Percentiles rank a stretch among this genome's conserved stretches.
Evolutionary conservation across 352 stramenopile genomes (phyloP).

Genomic region (Globisporangium carolinianum): DNA sequence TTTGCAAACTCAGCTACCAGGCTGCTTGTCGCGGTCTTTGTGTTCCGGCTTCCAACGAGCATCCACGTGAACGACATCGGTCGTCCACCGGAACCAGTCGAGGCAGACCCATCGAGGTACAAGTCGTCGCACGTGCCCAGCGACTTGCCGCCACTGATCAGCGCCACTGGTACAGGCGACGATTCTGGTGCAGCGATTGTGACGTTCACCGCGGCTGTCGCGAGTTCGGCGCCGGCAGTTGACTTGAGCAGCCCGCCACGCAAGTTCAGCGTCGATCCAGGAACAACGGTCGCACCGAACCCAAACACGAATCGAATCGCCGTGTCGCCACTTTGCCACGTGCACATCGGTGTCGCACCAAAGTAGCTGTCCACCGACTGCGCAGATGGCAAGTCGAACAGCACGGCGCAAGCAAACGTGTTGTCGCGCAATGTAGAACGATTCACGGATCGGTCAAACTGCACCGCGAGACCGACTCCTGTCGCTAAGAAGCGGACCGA

Average conservation of each 20-base stretch:
- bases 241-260: slow-evolving; percentile 46
- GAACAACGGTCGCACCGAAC: slow-evolving; percentile 28
- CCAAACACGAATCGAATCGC: slow-evolving; percentile 49
- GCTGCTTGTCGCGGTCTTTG: slow-evolving; percentile 6
- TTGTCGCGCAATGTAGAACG: slow-evolving; percentile 19
- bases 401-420: slow-evolving; percentile 35
- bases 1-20: slow-evolving; percentile 17
- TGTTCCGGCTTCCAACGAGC: slow-evolving; percentile 17
- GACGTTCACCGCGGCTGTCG: slow-evolving; percentile 23
- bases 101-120: slow-evolving; percentile 45
- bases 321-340: slow-evolving; percentile 34
- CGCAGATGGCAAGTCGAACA: slow-evolving; percentile 41
- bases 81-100: slow-evolving; percentile 44
- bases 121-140: slow-evolving; percentile 55
- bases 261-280: slow-evolving; percentile 24
- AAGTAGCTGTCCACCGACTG: slow-evolving; percentile 22
- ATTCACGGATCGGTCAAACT: slow-evolving; percentile 44
- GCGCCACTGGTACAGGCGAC: slow-evolving; percentile 29
- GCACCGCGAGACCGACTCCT: slow-evolving; percentile 29
- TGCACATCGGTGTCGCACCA: slow-evolving; percentile 27
- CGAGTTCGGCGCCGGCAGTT: slow-evolving; percentile 30
- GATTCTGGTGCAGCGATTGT: slow-evolving; percentile 27
- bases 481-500: slow-evolving; percentile 49
- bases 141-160: slow-evolving; percentile 37
- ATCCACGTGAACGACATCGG: slow-evolving; percentile 53